Base-by-base conservation (phyloP, 2,329 filamentous ascomycete genomes). In the Claviceps capensis region DNA sequence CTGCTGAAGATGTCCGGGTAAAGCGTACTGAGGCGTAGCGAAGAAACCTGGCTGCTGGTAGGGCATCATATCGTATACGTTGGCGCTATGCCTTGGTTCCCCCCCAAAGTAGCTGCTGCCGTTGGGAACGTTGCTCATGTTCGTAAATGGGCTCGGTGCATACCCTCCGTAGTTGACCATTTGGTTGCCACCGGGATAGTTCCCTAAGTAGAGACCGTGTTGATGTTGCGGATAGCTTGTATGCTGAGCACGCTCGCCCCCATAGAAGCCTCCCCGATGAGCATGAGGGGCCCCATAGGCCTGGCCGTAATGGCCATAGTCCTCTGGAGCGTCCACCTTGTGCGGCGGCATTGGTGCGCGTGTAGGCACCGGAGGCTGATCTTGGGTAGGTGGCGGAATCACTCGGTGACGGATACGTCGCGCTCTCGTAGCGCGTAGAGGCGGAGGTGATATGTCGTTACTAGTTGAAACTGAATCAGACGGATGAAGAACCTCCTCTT, bases 311-410 rank as follows among this genome's bases (percentile, higher is more conserved):
- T 62, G 65, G 56, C 70, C 67, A 62, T 76, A 83, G n/a, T 86
- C 81, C 23, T 86, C 81, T 19, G 73, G 73, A 38, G 77, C 77
- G 64, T 85, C 83, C 71, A 78, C 73, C 64, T 76, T 85, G 71
- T 79, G 78, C 52, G 79, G 72, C 57, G 75, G 72, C 56, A 71
- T 71, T 57, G 77, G 75, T 59, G 58, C 57, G 51, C 57, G 59
- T 45, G 55, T 47, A 48, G 60, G 62, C 59, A 66, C 66, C 54
- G 68, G 53, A 65, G 71, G 67, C 50, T 62, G 61, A 14, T 64
- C 56, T 67, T 73, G 60, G 65, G 67, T 52, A 68, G 63, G 61
- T 30, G 58, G 61, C 36, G 57, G 62, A 60, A 55, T 64, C 59
- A 59, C 65, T 65, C 55, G 65, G 60, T 56, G 66, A 52, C 55